phyloP scores from a whole-genome alignment of 495 filamentous ascomycete species.

The Podospora pseudocomata region DNA sequence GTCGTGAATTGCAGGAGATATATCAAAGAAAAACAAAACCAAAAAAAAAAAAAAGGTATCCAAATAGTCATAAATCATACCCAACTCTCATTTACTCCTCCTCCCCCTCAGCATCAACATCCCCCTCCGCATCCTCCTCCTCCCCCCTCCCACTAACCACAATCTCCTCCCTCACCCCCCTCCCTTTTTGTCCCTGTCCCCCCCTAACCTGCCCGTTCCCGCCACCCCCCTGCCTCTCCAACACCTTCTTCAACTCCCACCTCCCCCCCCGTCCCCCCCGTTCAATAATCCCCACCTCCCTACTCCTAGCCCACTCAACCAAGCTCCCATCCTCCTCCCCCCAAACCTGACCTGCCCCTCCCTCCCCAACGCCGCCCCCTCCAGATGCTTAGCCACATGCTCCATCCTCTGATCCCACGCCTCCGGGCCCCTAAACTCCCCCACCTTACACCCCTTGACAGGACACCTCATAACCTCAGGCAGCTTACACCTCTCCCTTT shows the following conservation, averaged over 20 bases:
- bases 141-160: slow-evolving; percentile 10
- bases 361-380: slow-evolving; percentile 44
- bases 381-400: slow-evolving; percentile 81
- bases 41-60: slow-evolving; percentile 3
- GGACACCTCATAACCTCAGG: slow-evolving; percentile 64
- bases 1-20: neutral
- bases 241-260: slow-evolving; percentile 19
- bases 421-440: slow-evolving; percentile 54
- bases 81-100: slow-evolving; percentile 12
- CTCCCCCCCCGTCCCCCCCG: slow-evolving; percentile 1
- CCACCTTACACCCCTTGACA: slow-evolving; percentile 50
- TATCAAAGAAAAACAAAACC: neutral
- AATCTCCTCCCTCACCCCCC: slow-evolving; percentile 18
- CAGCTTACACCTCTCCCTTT: slow-evolving; percentile 54
- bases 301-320: slow-evolving; percentile 44
- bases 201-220: neutral
- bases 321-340: slow-evolving; percentile 36
- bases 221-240: slow-evolving; percentile 12
- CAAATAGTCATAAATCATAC: neutral
- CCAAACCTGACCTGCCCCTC: slow-evolving; percentile 38
- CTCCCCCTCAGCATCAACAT: slow-evolving; percentile 8
- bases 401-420: slow-evolving; percentile 88
- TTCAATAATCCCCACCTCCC: slow-evolving; percentile 40
- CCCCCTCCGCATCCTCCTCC: slow-evolving; percentile 2
- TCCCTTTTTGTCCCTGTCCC: slow-evolving; percentile 4